Evolutionary conservation across 2,329 filamentous ascomycete genomes (phyloP).

Genomic region (Fusarium sp.): DNA sequence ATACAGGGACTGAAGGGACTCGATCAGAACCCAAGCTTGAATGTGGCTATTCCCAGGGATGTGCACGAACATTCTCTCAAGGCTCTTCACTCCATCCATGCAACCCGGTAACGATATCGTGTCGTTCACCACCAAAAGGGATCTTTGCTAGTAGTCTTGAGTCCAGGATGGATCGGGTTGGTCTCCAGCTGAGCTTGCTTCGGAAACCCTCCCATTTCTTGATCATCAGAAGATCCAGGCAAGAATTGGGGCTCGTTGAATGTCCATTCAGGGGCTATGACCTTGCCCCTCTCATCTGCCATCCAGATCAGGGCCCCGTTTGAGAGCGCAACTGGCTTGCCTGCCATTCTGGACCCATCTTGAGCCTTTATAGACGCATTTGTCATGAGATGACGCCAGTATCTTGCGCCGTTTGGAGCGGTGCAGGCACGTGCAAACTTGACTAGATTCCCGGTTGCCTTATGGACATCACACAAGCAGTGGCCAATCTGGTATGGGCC

Average conservation of each 20-base stretch:
- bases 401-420: background rate
- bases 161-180: background rate
- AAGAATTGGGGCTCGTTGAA: constrained; percentile 1
- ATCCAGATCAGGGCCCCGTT: constrained; percentile 21
- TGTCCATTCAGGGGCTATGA: constrained; percentile 16
- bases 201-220: background rate
- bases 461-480: constrained; percentile 32
- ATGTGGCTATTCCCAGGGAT: background rate
- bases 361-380: background rate
- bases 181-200: background rate
- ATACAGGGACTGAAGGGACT: background rate
- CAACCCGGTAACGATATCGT: background rate
- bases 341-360: constrained; percentile 1
- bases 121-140: constrained; percentile 1
- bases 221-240: background rate
- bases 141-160: constrained; percentile 1
- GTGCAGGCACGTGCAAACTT: constrained; percentile 19
- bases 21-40: background rate
- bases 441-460: constrained; percentile 1
- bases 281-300: background rate
- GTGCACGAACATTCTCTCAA: background rate
- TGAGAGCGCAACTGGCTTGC: constrained; percentile 1
- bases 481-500: constrained; percentile 38
- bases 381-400: constrained; percentile 24
- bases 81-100: background rate